Evolutionary conservation across 208 protist genomes (phyloP).

Genomic region (Trypanosoma brucei): DNA sequence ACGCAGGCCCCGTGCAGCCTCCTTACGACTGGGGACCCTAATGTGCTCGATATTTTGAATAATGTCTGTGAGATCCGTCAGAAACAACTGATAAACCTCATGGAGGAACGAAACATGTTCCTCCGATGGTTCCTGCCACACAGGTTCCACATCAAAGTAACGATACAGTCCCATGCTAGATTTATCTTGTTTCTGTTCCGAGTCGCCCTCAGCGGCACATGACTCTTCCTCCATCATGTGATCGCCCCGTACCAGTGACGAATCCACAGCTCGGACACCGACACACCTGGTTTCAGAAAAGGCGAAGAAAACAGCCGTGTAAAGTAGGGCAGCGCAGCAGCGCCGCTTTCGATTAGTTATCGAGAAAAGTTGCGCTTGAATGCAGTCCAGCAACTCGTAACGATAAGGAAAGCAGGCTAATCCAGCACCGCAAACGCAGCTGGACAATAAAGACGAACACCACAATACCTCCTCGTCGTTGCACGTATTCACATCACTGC

Average conservation of each 20-base stretch:
- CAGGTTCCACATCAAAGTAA: constrained; percentile 14
- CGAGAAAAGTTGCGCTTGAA: constrained; percentile 16
- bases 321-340: constrained; percentile 13
- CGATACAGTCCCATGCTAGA: not conserved
- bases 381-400: constrained; percentile 23
- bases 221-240: no score
- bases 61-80: constrained; percentile 29
- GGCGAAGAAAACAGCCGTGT: constrained; percentile 16
- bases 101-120: constrained; percentile 20
- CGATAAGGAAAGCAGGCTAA: constrained; percentile 17
- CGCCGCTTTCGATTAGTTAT: constrained; percentile 15
- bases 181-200: no score
- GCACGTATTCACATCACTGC: constrained; percentile 5
- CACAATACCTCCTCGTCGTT: constrained; percentile 30
- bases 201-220: no score
- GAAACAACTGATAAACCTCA: constrained; percentile 21
- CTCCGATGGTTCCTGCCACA: constrained; percentile 22
- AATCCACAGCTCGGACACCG: not conserved
- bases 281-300: constrained; percentile 18
- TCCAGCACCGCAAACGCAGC: constrained; percentile 33
- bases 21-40: not conserved
- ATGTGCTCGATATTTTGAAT: constrained; percentile 16
- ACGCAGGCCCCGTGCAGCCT: not conserved
- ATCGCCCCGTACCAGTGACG: no score
- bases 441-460: constrained; percentile 36